Conservation (phyloP, 2,329 filamentous ascomycete genomes). For the Emergomyces orientalis region DNA sequence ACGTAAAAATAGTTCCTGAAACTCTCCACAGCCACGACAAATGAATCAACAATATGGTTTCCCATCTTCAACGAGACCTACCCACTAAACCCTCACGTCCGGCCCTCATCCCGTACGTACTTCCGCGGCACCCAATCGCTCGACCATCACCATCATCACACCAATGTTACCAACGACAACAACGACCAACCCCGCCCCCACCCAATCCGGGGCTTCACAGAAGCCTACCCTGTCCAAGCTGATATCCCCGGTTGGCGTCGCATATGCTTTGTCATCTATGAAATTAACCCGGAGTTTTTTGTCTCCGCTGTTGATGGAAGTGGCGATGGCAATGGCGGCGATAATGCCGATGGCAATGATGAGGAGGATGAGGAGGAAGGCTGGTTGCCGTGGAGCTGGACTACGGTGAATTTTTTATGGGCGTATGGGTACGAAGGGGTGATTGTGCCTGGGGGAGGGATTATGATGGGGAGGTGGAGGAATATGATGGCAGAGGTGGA, state of each 20-base stretch:
- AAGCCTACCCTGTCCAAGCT: slow-evolving; percentile 23
- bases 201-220: slow-evolving; percentile 28
- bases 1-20: slow-evolving; percentile 19
- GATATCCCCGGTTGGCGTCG: slow-evolving; percentile 30
- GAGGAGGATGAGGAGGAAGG: slow-evolving; percentile 11
- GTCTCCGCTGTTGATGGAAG: slow-evolving; percentile 16
- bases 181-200: background rate
- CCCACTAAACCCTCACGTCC: slow-evolving; percentile 10
- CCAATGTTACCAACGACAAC: slow-evolving; percentile 6
- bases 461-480: slow-evolving; percentile 43
- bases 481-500: slow-evolving; percentile 16
- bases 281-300: slow-evolving; percentile 17
- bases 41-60: slow-evolving; percentile 23
- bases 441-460: slow-evolving; percentile 38
- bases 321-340: slow-evolving; percentile 9
- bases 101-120: slow-evolving; percentile 13
- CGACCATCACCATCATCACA: slow-evolving; percentile 3
- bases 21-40: slow-evolving; percentile 14
- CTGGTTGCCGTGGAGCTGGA: slow-evolving; percentile 15
- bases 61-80: slow-evolving; percentile 19
- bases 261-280: slow-evolving; percentile 31
- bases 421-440: slow-evolving; percentile 41
- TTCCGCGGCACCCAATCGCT: slow-evolving; percentile 22
- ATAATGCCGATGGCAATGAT: slow-evolving; percentile 2
- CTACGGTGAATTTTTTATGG: slow-evolving; percentile 22